phyloP scores from a whole-genome alignment of 371 early-diverging fungal species.

The Mucor piriformis region DNA sequence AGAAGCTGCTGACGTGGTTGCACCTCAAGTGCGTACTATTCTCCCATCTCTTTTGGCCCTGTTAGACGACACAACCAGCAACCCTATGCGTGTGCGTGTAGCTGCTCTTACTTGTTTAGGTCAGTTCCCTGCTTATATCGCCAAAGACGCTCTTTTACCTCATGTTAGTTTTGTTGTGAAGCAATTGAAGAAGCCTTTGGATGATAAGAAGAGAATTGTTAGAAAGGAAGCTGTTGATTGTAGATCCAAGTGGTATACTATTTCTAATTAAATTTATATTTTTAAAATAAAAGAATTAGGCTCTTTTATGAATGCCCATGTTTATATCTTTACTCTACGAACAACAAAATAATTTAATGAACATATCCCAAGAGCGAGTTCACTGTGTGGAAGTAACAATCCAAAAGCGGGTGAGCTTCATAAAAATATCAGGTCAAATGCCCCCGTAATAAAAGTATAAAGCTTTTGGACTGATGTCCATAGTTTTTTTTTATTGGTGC shows the following conservation, averaged over 20 bases:
- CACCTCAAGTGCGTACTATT: conserved; percentile 56
- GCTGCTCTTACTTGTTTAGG: conserved; percentile 75
- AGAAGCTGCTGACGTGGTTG: conserved; percentile 65
- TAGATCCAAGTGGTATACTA: conserved; percentile 76
- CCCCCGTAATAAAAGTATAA: no score
- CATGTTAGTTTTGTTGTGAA: conserved; percentile 63
- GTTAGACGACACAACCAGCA: conserved; percentile 32
- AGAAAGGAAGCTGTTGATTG: conserved; percentile 87
- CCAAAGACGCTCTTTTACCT: conserved; percentile 63
- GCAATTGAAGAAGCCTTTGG: conserved; percentile 67
- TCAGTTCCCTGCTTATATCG: conserved; percentile 64
- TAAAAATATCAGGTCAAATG: no score
- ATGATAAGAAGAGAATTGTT: conserved; percentile 89
- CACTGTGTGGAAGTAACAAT: no score
- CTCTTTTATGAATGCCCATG: no score
- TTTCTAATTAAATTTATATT: conserved; percentile 3
- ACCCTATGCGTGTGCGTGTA: conserved; percentile 61
- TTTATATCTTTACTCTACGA: no score
- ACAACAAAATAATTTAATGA: no score
- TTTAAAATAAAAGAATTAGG: no score
- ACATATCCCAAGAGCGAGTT: no score
- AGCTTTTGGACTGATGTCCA: no score
- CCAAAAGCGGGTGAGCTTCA: no score
- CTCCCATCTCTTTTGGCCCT: conserved; percentile 52
- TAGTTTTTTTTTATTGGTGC: no score